Base-by-base conservation (phyloP, 108 stramenopile genomes). In the Skeletonema menzelii region DNA sequence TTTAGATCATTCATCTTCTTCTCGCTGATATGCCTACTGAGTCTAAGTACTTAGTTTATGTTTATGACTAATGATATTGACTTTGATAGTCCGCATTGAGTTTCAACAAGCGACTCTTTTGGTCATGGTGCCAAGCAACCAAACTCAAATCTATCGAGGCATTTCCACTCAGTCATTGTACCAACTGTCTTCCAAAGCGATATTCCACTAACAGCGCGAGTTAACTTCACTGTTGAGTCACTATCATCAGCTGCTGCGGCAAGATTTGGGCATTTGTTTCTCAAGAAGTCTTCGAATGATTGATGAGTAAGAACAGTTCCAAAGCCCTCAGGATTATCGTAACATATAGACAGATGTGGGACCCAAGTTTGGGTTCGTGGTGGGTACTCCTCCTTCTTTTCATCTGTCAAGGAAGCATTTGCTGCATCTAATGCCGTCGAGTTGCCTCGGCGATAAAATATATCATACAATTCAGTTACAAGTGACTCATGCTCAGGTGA, bases 271-370 rank as follows among this genome's bases (percentile, higher is more conserved):
- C 59, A 67, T 47, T 64, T 58, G 11, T 63, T 63, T 17, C 13
- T 53, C 42, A 77, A 60, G 28, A 80, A 75, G 2, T 75, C 12
- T 34, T 59, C 35, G 24, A 82, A 49, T 13, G 55, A 32, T n/a
- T n/a, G 62, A 22, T 42, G 67, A 35, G 60, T 42, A 17, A 82
- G 42, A 46, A 72, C 67, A 5, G 28, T 35, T 2, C 59, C 66
- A 47, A 70, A 62, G 19, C 57, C 59, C 56, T 76, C 75, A 12
- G 80, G 80, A 19, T 82, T 82, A 31, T 82, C 80, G 47, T 82
- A 82, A 22, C 70, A 75, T 19, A 82, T 24, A 6, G 80, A 82
- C 34, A 82, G 40, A 63, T 82, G 80, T 26, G 76, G 81, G 15
- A 47, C 63, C 81, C 81, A 82, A 7, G 63, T 63, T 0, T 30